A percentile compares a stretch with the other conserved stretches of the same genome.
Evolutionary conservation across 768 basidiomycete species (phyloP).

Genomic region (Lactarius sp.): DNA sequence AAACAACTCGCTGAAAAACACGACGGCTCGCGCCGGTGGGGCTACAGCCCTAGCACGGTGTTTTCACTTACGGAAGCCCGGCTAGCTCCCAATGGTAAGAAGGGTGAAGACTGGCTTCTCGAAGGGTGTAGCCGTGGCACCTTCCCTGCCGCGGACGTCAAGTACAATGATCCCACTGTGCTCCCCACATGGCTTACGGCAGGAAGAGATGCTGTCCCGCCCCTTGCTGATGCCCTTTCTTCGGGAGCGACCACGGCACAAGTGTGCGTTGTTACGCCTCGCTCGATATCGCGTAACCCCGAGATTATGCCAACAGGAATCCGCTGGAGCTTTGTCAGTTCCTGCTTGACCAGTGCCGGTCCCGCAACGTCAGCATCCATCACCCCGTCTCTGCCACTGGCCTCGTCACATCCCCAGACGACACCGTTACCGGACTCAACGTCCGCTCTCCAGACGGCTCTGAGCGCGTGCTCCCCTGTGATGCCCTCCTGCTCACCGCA

Average conservation of each 20-base stretch:
- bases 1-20: slow-evolving; percentile 35
- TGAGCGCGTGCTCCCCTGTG: slow-evolving; percentile 29
- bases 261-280: slow-evolving; percentile 28
- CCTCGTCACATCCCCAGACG: slow-evolving; percentile 27
- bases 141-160: slow-evolving; percentile 14
- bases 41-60: slow-evolving; percentile 34
- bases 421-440: slow-evolving; percentile 6
- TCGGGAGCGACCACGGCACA: slow-evolving; percentile 31
- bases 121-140: slow-evolving; percentile 28
- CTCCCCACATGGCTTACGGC: slow-evolving; percentile 16
- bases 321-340: slow-evolving; percentile 33
- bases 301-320: slow-evolving; percentile 23
- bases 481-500: slow-evolving; percentile 34
- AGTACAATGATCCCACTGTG: too few species aligned
- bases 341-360: slow-evolving; percentile 31
- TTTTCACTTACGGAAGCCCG: slow-evolving; percentile 28
- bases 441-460: slow-evolving; percentile 11
- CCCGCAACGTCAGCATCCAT: slow-evolving; percentile 30
- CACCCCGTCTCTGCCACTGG: slow-evolving; percentile 24
- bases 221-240: slow-evolving; percentile 25
- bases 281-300: neutral
- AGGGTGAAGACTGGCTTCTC: slow-evolving; percentile 31
- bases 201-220: neutral
- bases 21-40: slow-evolving; percentile 38
- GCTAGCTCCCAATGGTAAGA: slow-evolving; percentile 2